Base-by-base conservation (phyloP, 257 asterid genomes). In the Forsythia suspensa region DNA sequence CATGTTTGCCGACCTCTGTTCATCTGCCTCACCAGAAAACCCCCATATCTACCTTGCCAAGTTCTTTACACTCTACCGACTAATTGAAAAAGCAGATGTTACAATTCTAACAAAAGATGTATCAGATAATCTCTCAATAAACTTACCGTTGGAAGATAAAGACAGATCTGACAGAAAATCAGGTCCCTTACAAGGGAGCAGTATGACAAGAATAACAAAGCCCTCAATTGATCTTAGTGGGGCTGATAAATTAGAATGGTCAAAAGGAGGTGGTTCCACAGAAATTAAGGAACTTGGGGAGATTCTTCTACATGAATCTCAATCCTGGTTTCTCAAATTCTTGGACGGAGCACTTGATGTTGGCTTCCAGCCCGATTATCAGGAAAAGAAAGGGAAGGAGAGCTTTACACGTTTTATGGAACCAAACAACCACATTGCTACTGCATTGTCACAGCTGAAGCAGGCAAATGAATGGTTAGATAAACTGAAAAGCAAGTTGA, bases 381-480 rank as follows among this genome's bases (percentile, higher is more conserved):
- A 79, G 51, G 90, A 86, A 57, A 90, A 80, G 78, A 86, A 86
- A 71, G 92, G 88, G 43, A 90, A 85, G 55, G 88, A 82, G 67
- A 84, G 81, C 36, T 44, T 38, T 0, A 74, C 77, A 3, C 80
- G 79, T 9, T 78, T 80, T 46, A 51, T 39, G 18, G 95, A 94
- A 55, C 84, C 86, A 10, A 85, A 90, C 72, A 89, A 84, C 80
- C 91, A 87, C 55, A 93, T 95, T 71, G 98, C 95, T 10, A 75
- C 81, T 41, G 84, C 94, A 1, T 24, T 95, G 76, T 95, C 98
- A 67, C 96, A 87, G 74, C 92, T 95, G 18, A 95, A 95, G 77
- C 92, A 87, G 73, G 94, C 92, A 1, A 91, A 90, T 5, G 97
- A 89, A 55, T 92, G 97, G 96, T 76, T 95, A 80, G 98, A 95